These are phyloP conservation scores for Xylariales sp. DNA, from an alignment of 2,329 filamentous ascomycete genomes.

Conservation along the genomic window DNA sequence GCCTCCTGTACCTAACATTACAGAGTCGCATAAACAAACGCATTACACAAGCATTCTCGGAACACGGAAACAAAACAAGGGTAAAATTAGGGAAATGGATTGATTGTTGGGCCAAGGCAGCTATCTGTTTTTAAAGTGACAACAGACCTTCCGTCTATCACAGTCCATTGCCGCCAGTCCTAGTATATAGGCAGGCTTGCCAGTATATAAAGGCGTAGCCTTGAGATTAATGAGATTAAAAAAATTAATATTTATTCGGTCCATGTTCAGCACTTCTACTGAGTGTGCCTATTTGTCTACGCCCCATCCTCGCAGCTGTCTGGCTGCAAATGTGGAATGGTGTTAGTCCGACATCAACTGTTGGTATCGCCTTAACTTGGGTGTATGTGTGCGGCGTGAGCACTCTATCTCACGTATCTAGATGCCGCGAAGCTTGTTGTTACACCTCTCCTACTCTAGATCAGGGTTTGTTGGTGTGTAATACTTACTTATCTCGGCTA, in stretches of 20 bases:
- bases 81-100: constrained; percentile 21
- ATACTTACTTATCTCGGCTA: no score
- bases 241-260: constrained; percentile 20
- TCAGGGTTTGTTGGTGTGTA: no score
- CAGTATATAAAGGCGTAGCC: constrained; percentile 5
- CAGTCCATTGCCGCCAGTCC: constrained; percentile 2
- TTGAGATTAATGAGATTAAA: not conserved
- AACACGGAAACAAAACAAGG: constrained; percentile 26
- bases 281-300: not conserved
- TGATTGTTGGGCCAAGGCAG: constrained; percentile 18
- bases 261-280: not conserved
- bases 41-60: constrained; percentile 27
- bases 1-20: constrained; percentile 24
- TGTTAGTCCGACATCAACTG: not conserved
- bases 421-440: no score
- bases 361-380: not conserved
- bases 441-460: no score
- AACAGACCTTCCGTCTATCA: constrained; percentile 11
- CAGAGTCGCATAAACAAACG: constrained; percentile 25
- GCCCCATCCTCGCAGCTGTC: not conserved
- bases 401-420: no score
- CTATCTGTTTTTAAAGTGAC: constrained; percentile 20
- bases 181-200: not conserved
- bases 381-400: not conserved
- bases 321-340: not conserved